Evolutionary conservation across 306 rosid species (phyloP).

Genomic region (Rosa rugosa): DNA sequence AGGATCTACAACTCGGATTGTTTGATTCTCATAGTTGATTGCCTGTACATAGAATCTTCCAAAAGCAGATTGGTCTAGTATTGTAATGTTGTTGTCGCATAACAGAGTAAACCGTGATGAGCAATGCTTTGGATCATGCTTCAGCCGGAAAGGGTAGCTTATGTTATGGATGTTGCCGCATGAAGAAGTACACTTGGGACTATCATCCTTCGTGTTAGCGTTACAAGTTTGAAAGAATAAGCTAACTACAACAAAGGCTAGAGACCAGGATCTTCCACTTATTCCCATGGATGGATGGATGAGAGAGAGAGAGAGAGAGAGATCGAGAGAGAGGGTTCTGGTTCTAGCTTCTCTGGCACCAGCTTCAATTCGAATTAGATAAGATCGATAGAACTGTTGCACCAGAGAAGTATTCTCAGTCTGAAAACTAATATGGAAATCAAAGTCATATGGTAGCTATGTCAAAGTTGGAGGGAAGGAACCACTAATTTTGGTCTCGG

Average conservation of each 20-base stretch:
- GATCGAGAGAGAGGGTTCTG: too few relatives aligned
- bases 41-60: constrained; percentile 17
- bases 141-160: not conserved
- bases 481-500: too few relatives aligned
- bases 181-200: not conserved
- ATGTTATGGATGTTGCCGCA: constrained; percentile 27
- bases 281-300: not conserved
- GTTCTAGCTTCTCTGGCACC: too few relatives aligned
- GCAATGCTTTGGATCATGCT: not conserved
- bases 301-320: too few relatives aligned
- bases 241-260: not conserved
- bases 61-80: not conserved
- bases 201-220: not conserved
- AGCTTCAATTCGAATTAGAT: not conserved
- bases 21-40: constrained; percentile 1
- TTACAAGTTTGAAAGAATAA: not conserved
- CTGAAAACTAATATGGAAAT: too few relatives aligned
- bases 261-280: not conserved
- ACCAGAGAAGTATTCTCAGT: too few relatives aligned
- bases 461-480: too few relatives aligned
- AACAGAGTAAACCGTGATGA: not conserved
- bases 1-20: constrained; percentile 34
- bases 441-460: too few relatives aligned
- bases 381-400: too few relatives aligned
- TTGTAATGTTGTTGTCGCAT: constrained; percentile 19